Conservation (phyloP, 2,329 filamentous ascomycete genomes). For the Aspergillus vadensis region DNA sequence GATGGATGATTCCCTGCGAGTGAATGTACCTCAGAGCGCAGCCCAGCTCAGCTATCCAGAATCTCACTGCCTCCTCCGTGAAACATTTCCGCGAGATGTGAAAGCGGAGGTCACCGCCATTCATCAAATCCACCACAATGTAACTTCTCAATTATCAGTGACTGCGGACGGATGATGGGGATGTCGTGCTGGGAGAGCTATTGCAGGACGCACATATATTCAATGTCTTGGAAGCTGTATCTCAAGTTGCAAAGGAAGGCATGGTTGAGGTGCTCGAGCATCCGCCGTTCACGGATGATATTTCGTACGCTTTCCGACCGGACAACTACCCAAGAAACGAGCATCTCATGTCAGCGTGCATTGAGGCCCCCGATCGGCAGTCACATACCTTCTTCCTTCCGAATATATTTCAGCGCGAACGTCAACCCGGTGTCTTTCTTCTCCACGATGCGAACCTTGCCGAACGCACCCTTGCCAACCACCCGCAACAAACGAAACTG, state of each 20-base stretch:
- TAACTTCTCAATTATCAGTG: slow-evolving; percentile 58
- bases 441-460: slow-evolving; percentile 98
- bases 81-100: slow-evolving; percentile 98
- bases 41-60: slow-evolving; percentile 94
- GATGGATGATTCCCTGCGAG: slow-evolving; percentile 81
- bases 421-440: slow-evolving; percentile 91
- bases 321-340: slow-evolving; percentile 66
- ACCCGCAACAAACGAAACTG: slow-evolving; percentile 95
- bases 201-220: slow-evolving; percentile 76
- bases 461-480: slow-evolving; percentile 96
- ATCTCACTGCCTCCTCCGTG: slow-evolving; percentile 92
- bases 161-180: not conserved
- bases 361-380: slow-evolving; percentile 8
- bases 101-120: slow-evolving; percentile 91
- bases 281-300: slow-evolving; percentile 93
- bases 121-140: slow-evolving; percentile 97
- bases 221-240: slow-evolving; percentile 98
- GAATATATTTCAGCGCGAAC: slow-evolving; percentile 96
- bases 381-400: slow-evolving; percentile 83
- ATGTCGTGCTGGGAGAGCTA: not conserved
- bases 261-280: slow-evolving; percentile 97
- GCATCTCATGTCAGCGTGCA: slow-evolving; percentile 18
- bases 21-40: slow-evolving; percentile 90
- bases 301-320: slow-evolving; percentile 97
- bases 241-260: slow-evolving; percentile 97